These are phyloP conservation scores for Alternaria solani DNA, from an alignment of 2,329 filamentous ascomycete species.

Conservation along the genomic window DNA sequence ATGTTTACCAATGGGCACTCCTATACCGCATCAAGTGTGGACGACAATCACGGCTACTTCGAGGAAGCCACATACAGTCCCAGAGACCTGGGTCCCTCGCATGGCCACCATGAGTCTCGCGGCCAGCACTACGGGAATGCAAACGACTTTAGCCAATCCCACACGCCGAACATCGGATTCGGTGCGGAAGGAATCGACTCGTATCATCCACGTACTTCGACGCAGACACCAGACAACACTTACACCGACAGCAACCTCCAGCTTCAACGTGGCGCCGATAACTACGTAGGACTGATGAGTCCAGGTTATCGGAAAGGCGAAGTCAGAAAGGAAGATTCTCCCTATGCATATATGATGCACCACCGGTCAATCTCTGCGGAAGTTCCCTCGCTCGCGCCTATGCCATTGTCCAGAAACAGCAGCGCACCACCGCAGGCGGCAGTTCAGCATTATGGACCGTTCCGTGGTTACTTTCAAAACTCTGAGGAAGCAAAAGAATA, in stretches of 20 bases:
- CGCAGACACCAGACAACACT: slow-evolving; percentile 5
- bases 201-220: slow-evolving; percentile 10
- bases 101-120: slow-evolving; percentile 7
- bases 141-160: slow-evolving; percentile 29
- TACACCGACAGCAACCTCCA: slow-evolving; percentile 11
- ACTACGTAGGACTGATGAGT: slow-evolving; percentile 20
- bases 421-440: slow-evolving; percentile 13
- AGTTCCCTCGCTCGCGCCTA: slow-evolving; percentile 8
- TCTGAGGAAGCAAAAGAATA: slow-evolving; percentile 33
- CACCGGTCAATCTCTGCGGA: slow-evolving; percentile 11
- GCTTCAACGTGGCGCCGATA: slow-evolving; percentile 24
- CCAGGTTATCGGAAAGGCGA: slow-evolving; percentile 6
- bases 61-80: neutral
- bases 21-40: neutral
- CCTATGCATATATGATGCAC: slow-evolving; percentile 19
- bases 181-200: slow-evolving; percentile 12
- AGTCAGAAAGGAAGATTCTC: neutral
- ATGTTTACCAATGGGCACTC: neutral
- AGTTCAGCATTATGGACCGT: slow-evolving; percentile 28
- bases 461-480: slow-evolving; percentile 28
- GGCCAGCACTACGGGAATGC: slow-evolving; percentile 8
- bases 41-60: neutral
- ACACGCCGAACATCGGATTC: slow-evolving; percentile 7
- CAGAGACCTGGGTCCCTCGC: slow-evolving; percentile 2
- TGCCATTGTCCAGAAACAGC: slow-evolving; percentile 14